Evolutionary conservation across 1,284 basidiomycete species (phyloP).

Genomic region (Agroathelia rolfsii): DNA sequence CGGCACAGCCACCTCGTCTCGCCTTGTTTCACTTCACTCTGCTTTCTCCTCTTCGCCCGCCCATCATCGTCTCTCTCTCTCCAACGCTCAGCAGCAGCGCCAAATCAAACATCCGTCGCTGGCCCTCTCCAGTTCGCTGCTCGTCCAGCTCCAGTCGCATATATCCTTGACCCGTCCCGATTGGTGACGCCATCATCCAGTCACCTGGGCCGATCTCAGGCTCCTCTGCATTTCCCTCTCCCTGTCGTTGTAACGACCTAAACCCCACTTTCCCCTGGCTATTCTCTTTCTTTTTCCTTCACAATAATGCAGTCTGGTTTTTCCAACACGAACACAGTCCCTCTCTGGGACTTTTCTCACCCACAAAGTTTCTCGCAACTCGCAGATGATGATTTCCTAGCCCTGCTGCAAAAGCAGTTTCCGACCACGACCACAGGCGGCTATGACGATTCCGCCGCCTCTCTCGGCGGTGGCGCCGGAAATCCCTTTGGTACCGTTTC

Average conservation of each 20-base stretch:
- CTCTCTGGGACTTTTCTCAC: conserved; percentile 63
- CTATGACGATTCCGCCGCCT: conserved; percentile 13
- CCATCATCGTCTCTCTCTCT: too few relatives aligned
- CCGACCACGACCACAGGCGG: conserved; percentile 19
- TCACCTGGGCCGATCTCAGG: conserved; percentile 1
- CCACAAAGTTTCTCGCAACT: conserved; percentile 50
- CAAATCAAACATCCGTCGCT: too few relatives aligned
- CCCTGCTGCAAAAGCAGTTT: conserved; percentile 68
- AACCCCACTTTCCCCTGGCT: conserved; percentile 29
- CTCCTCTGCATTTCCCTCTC: conserved; percentile 4
- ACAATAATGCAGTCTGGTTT: conserved; percentile 13
- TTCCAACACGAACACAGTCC: conserved; percentile 19
- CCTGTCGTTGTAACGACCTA: conserved; percentile 25
- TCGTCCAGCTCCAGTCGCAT: too few relatives aligned
- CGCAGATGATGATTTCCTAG: conserved; percentile 68
- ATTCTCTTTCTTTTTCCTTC: conserved; percentile 12
- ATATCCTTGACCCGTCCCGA: too few relatives aligned
- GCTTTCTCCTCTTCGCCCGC: too few relatives aligned
- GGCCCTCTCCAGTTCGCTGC: too few relatives aligned
- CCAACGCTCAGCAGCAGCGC: too few relatives aligned
- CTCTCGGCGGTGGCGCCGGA: conserved; percentile 16
- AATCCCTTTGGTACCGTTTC: too few relatives aligned
- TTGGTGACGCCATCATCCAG: too few relatives aligned
- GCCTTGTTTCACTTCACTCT: too few relatives aligned
- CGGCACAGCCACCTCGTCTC: too few relatives aligned